Conservation (phyloP, 805 yeast species). For the Teunomyces aglyptinius region DNA sequence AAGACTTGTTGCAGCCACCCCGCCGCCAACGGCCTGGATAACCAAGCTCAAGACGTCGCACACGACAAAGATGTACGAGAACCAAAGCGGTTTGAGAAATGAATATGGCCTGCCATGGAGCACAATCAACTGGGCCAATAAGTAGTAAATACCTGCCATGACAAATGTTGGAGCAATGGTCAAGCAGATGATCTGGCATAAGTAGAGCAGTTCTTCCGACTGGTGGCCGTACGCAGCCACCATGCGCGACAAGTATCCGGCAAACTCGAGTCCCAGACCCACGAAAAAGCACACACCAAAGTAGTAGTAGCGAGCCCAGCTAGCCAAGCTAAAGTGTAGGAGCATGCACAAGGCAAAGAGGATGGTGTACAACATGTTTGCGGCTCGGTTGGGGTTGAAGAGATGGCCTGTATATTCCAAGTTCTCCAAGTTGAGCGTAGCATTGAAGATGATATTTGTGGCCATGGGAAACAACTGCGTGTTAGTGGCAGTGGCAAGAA, state of each 20-base stretch:
- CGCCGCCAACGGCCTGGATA: slow-evolving; percentile 79
- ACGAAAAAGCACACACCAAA: slow-evolving; percentile 55
- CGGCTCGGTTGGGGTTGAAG: slow-evolving; percentile 47
- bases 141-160: slow-evolving; percentile 79
- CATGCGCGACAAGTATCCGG: slow-evolving; percentile 66
- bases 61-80: slow-evolving; percentile 60
- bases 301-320: slow-evolving; percentile 60
- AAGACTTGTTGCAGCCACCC: slow-evolving; percentile 48
- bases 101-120: slow-evolving; percentile 50
- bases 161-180: slow-evolving; percentile 81
- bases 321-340: slow-evolving; percentile 25
- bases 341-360: slow-evolving; percentile 43
- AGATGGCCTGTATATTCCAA: slow-evolving; percentile 18
- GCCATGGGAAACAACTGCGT: slow-evolving; percentile 18
- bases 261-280: slow-evolving; percentile 59
- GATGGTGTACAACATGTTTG: slow-evolving; percentile 56
- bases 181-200: slow-evolving; percentile 64
- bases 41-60: slow-evolving; percentile 65
- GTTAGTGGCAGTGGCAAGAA: slow-evolving; percentile 20
- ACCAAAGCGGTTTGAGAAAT: slow-evolving; percentile 52
- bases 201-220: slow-evolving; percentile 39
- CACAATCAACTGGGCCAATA: slow-evolving; percentile 64
- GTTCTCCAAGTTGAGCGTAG: slow-evolving; percentile 17
- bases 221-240: slow-evolving; percentile 37
- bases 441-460: slow-evolving; percentile 17